phyloP scores from a whole-genome alignment of 768 basidiomycete genomes.

The Pisolithus orientalis region DNA sequence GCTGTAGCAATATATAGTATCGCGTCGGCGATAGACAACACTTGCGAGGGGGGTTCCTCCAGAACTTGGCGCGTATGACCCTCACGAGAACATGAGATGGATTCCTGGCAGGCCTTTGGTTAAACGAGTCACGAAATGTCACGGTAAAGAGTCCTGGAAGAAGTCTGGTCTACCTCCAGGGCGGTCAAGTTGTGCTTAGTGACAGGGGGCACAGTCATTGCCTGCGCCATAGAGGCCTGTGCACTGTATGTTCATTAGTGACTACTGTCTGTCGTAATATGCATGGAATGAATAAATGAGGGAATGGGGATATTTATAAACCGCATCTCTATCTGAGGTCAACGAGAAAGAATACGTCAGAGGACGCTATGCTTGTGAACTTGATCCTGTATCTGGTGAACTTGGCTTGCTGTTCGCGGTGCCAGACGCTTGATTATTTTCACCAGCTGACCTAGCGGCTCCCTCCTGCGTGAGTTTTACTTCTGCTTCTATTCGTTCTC shows the following conservation, averaged over 20 bases:
- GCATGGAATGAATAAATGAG: conserved; percentile 12
- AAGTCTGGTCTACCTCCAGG: too few species aligned
- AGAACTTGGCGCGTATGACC: too few species aligned
- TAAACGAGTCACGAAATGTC: too few species aligned
- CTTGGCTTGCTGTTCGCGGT: conserved; percentile 9
- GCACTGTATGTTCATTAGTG: conserved; percentile 9
- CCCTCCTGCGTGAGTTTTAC: conserved; percentile 26
- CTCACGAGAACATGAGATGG: too few species aligned
- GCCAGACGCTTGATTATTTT: conserved; percentile 16
- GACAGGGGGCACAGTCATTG: too few species aligned
- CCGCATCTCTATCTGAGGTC: conserved; percentile 12
- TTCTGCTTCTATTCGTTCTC: conserved; percentile 94
- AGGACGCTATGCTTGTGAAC: conserved; percentile 9
- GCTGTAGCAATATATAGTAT: too few species aligned
- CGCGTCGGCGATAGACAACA: too few species aligned
- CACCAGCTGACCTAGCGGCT: background rate
- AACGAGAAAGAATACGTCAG: conserved; percentile 11
- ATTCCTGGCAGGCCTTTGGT: too few species aligned
- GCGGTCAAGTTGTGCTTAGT: too few species aligned
- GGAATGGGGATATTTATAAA: conserved; percentile 20
- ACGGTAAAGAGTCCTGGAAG: too few species aligned
- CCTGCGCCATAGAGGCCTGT: background rate
- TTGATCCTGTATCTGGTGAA: conserved; percentile 13
- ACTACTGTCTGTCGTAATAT: conserved; percentile 7
- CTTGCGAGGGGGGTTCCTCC: too few species aligned